phyloP scores from a whole-genome alignment of 331 rosid species.

The Quercus tomentella region DNA sequence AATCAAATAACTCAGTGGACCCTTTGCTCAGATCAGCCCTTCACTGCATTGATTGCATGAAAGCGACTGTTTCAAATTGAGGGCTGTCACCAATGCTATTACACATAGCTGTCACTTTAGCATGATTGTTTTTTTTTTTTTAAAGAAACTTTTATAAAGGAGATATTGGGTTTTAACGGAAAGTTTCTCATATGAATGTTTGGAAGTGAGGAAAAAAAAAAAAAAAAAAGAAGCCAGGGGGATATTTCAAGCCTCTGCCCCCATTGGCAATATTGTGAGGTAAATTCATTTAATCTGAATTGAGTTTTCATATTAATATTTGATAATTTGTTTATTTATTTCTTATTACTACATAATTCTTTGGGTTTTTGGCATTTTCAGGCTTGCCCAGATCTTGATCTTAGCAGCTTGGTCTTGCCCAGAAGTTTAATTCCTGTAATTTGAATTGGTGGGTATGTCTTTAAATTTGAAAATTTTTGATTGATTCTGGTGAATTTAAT shows the following conservation, averaged over 20 bases:
- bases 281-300: slow-evolving; percentile 7
- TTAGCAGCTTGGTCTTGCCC: slow-evolving; percentile 12
- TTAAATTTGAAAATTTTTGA: background rate
- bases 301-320: background rate
- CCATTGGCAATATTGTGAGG: slow-evolving; percentile 26
- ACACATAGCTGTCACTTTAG: background rate
- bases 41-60: background rate
- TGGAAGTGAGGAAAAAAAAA: slow-evolving; percentile 9
- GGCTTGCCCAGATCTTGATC: slow-evolving; percentile 39
- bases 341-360: background rate
- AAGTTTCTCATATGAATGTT: slow-evolving; percentile 22
- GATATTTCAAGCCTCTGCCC: slow-evolving; percentile 18
- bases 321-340: background rate
- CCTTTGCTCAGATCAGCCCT: too few relatives aligned
- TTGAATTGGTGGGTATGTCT: slow-evolving; percentile 19
- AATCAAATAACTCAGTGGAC: background rate
- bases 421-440: slow-evolving; percentile 10
- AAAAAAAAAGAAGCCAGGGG: slow-evolving; percentile 24
- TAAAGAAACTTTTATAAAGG: background rate
- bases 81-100: slow-evolving; percentile 15
- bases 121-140: background rate
- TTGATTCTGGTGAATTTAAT: slow-evolving; percentile 8
- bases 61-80: background rate
- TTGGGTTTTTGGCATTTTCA: slow-evolving; percentile 19
- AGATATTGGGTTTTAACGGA: background rate